Evolutionary conservation across 2,329 filamentous ascomycete species (phyloP), one percentile per base, ranked within the genome.

Genomic region (Fusarium nisikadoi): DNA sequence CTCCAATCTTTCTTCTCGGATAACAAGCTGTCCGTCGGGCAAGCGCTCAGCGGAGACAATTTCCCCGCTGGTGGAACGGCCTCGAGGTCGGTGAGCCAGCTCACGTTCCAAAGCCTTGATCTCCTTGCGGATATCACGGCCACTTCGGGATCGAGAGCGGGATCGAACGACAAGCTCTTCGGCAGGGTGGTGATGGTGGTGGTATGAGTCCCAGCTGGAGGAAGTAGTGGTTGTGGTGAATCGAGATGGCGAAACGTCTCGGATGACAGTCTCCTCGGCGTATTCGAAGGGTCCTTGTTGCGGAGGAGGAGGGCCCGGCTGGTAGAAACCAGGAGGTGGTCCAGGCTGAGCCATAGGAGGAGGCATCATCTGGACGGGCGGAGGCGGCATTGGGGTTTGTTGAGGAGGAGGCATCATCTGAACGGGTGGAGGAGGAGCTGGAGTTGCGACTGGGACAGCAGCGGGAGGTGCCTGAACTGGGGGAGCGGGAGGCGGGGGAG

Each of bases 51-150:
- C 86, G 46, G 85, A 84, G 14, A 91, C 81, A 58, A 91, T 71
- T 74, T 91, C 84, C 45, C 86, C 81, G 54, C 89, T 86, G 20
- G 78, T 79, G 53, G 75, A 74, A 20, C 80, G 79, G 65, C 75
- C 79, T 71, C 79, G 78, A 53, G 78, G 82, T 62, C 81, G 79
- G 47, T 82, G 81, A 2, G 70, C 79, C n/a, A 81, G 73, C 65
- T 83, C 79, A 27, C 79, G 87, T 82, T 95, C 93, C 3, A 95
- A 85, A 3, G 88, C 87, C 17, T 87, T 88, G 65, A 95, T 94
- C 78, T 96, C 93, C 36, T 90, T 86, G 53, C 90, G 88, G 73
- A 96, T 91, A 14, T 94, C 91, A 23, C 89, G 86, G 45, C 91
- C 88, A 11, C 82, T 79, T 68, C 83, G 82, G 5, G 84, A 85